A percentile compares a stretch with the other conserved stretches of the same genome.
These are phyloP conservation scores for Alternaria sp. DNA, from an alignment of 2,329 filamentous ascomycete species.

Conservation along the genomic window DNA sequence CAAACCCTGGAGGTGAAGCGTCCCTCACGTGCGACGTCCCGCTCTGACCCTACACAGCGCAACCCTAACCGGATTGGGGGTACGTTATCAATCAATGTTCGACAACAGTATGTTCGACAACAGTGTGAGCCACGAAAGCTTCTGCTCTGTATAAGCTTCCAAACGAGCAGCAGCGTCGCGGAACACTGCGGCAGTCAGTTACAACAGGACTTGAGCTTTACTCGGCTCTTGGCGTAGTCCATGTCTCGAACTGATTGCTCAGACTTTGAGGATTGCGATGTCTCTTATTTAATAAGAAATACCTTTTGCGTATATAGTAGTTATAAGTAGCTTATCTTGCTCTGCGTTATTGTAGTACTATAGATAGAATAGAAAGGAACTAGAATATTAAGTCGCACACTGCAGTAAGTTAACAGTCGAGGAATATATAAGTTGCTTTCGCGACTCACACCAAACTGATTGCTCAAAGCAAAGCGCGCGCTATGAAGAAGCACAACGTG, in stretches of 20 bases:
- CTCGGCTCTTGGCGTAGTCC: background rate
- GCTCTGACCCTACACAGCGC: background rate
- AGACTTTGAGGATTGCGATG: too few relatives aligned
- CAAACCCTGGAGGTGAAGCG: background rate
- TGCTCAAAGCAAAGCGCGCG: background rate
- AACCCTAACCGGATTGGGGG: background rate
- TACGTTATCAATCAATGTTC: background rate
- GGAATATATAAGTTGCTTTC: too few relatives aligned
- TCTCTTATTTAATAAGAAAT: too few relatives aligned
- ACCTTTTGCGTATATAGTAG: too few relatives aligned
- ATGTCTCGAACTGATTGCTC: background rate
- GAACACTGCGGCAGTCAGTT: background rate
- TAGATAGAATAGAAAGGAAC: too few relatives aligned
- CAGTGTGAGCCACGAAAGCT: background rate
- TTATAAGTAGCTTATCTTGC: too few relatives aligned
- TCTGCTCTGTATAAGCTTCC: background rate
- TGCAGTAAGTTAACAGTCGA: too few relatives aligned
- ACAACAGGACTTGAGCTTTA: background rate
- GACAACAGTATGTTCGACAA: background rate
- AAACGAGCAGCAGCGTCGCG: background rate
- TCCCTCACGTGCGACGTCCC: background rate
- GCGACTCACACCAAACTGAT: background rate
- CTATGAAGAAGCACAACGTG: background rate
- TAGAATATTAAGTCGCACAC: too few relatives aligned
- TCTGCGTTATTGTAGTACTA: too few relatives aligned